Evolutionary conservation across 345 rosid genomes (phyloP).

Genomic region (Luvunga scandens): DNA sequence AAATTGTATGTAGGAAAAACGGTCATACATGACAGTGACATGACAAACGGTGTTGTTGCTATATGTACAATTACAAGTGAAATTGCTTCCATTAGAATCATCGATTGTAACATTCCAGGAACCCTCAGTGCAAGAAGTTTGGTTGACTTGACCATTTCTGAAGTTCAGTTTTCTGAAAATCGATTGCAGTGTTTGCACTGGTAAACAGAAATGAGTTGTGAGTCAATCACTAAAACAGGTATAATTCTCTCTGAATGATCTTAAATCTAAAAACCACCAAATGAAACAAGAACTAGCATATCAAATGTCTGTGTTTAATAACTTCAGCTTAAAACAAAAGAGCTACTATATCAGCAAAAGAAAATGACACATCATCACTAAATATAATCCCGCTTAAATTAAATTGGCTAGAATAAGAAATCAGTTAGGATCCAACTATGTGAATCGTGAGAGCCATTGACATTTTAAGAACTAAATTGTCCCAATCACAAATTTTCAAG

Average conservation of each 20-base stretch:
- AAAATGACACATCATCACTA: background rate
- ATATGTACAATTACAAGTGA: conserved; percentile 53
- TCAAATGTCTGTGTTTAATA: background rate
- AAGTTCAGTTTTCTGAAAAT: conserved; percentile 40
- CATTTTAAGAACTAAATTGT: background rate
- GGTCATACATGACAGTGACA: conserved; percentile 57
- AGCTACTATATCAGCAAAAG: background rate
- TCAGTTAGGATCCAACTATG: background rate
- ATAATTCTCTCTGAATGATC: too few species aligned
- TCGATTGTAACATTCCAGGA: conserved; percentile 23
- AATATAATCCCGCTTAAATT: conserved; percentile 1
- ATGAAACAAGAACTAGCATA: background rate
- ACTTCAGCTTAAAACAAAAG: background rate
- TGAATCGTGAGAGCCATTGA: background rate
- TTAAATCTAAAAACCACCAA: background rate
- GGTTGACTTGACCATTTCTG: conserved; percentile 26
- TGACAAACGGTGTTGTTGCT: conserved; percentile 38
- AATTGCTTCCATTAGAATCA: conserved; percentile 14
- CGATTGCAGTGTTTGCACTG: conserved; percentile 52
- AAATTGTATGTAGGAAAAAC: background rate
- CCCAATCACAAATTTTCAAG: background rate
- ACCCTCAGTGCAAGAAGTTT: conserved; percentile 41
- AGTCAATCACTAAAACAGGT: background rate
- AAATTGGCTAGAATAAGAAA: background rate
- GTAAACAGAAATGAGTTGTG: conserved; percentile 2